Conservation (phyloP, 2,329 filamentous ascomycete genomes). For the Ophiostoma sp. region DNA sequence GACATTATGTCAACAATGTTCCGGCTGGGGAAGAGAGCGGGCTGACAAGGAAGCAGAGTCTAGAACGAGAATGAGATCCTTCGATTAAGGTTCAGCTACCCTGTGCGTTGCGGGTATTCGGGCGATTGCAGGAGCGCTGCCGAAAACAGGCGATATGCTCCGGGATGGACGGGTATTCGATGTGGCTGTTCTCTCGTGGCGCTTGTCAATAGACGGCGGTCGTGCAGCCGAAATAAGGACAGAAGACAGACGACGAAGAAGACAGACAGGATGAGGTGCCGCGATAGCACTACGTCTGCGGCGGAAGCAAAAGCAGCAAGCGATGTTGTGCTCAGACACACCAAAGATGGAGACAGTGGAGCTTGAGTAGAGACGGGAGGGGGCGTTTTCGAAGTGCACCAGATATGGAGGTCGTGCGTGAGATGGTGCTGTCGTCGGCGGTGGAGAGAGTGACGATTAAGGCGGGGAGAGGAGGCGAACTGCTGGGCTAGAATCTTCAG, state of each 20-base stretch:
- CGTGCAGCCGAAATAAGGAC: background rate
- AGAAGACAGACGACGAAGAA: background rate
- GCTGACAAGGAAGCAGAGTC: background rate
- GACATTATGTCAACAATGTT: constrained; percentile 24
- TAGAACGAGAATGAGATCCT: background rate
- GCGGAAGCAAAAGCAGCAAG: background rate
- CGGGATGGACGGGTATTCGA: background rate
- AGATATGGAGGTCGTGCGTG: background rate
- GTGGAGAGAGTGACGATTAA: constrained; percentile 11
- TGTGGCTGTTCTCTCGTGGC: background rate
- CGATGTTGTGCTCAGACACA: constrained; percentile 10
- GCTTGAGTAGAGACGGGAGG: constrained; percentile 8
- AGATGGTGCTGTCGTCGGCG: constrained; percentile 4
- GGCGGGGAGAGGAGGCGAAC: constrained; percentile 10
- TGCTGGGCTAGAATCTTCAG: background rate
- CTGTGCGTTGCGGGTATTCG: background rate
- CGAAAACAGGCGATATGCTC: background rate
- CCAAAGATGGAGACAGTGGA: constrained; percentile 15
- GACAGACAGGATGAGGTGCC: background rate
- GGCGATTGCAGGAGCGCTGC: background rate
- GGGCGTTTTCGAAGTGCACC: background rate
- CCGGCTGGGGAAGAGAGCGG: background rate
- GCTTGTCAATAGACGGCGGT: background rate
- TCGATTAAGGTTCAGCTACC: constrained; percentile 2
- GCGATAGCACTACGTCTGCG: background rate